Evolutionary conservation across 306 rosid species (phyloP), one percentile per base, ranked within the genome.

Genomic region (Corylus americana): DNA sequence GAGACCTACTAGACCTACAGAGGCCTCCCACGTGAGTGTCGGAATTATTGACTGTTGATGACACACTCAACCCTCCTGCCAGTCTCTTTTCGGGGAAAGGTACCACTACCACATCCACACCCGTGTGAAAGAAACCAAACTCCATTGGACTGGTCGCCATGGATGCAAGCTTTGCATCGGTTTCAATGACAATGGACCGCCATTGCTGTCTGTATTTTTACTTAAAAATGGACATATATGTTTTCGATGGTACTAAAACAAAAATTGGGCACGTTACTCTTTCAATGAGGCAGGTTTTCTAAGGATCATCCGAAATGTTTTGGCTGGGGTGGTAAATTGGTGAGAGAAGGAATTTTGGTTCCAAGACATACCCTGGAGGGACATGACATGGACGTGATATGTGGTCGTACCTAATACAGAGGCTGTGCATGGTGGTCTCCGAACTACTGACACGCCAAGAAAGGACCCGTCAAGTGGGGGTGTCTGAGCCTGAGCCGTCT

Each of bases 41-140:
- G 83, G 72, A 81, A 89, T 86, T 75, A 72, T 85, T 80, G 86
- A 89, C 83, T 77, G 53, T 44, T 62, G 63, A 84, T 74, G 72
- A 62, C 77, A 70, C 71, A 37, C 7, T 16, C 50, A 73, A 68
- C 71, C 80, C 67, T 69, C 55, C 67, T 68, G 77, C 29, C 27
- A 29, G 72, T 71, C 80, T 11, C 79, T 86, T 87, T 86, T 79
- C 68, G 89, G 86, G 89, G 84, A 82, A 86, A 82, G 86, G 88
- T 76, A 81, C 83, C 79, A 78, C 12, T 31, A 3, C 35, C 35
- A 31, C 35, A 31, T 31, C 35, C 44, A 39, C 0, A 79, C 64
- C 45, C 75, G 48, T 67, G 62, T 51, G 63, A 58, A 22, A 22
- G 25, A 22, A 20, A 1, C 10, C 62, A 7, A 55, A 58, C 49